Percentiles rank a stretch among this genome's conserved stretches.
phyloP scores from a whole-genome alignment of 2,329 filamentous ascomycete species.

The Diaporthe sp. region DNA sequence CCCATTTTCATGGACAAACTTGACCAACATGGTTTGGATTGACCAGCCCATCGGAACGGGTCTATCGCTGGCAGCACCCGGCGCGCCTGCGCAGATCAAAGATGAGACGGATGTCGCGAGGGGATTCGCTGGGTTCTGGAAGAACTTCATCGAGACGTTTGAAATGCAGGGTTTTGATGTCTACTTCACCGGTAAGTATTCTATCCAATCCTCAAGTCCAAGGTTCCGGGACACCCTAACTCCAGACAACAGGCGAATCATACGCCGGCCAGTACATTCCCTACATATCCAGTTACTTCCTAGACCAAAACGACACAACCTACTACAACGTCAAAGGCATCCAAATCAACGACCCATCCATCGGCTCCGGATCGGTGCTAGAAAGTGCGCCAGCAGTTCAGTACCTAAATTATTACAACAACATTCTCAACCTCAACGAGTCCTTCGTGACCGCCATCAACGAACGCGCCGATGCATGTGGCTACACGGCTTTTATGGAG shows the following conservation, averaged over 20 bases:
- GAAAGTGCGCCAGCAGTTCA: slow-evolving; percentile 62
- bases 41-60: slow-evolving; percentile 75
- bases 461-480: slow-evolving; percentile 65
- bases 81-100: slow-evolving; percentile 68
- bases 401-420: slow-evolving; percentile 68
- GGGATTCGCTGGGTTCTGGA: slow-evolving; percentile 80
- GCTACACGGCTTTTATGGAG: slow-evolving; percentile 68
- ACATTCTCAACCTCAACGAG: slow-evolving; percentile 71
- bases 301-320: slow-evolving; percentile 71
- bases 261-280: slow-evolving; percentile 72
- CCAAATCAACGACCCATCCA: slow-evolving; percentile 76
- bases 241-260: slow-evolving; percentile 75
- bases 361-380: slow-evolving; percentile 61
- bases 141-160: slow-evolving; percentile 78
- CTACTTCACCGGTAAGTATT: too few species aligned
- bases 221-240: too few species aligned
- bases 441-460: slow-evolving; percentile 63
- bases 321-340: slow-evolving; percentile 76
- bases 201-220: too few species aligned
- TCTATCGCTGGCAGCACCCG: slow-evolving; percentile 66
- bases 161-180: slow-evolving; percentile 72
- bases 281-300: slow-evolving; percentile 77
- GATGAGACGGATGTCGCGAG: slow-evolving; percentile 73
- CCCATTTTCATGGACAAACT: slow-evolving; percentile 76
- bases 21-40: slow-evolving; percentile 81